phyloP scores from a whole-genome alignment of 169 alveolate species.

The Babesia microti region DNA sequence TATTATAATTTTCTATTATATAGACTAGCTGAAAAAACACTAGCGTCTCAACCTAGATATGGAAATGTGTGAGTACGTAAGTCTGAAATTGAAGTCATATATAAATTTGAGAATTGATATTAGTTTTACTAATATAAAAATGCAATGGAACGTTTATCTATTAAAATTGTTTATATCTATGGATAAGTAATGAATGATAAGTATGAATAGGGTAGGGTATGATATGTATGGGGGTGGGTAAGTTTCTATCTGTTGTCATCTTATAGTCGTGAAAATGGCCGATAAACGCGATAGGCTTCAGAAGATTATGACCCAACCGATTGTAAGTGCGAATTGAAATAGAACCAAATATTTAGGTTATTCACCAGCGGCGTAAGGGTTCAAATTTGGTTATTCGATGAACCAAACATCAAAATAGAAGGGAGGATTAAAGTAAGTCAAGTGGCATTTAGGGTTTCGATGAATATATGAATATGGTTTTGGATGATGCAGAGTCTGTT shows the following conservation, averaged over 20 bases:
- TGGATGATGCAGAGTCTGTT: conserved; percentile 86
- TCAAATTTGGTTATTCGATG: conserved; percentile 88
- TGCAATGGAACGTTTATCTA: too few species aligned
- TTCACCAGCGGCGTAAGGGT: conserved; percentile 81
- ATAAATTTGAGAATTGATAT: conserved; percentile 2
- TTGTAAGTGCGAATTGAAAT: conserved; percentile 44
- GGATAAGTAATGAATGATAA: too few species aligned
- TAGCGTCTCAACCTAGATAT: conserved; percentile 8
- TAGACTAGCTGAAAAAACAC: background rate
- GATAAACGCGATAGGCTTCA: conserved; percentile 63
- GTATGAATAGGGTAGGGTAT: too few species aligned
- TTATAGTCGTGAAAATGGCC: conserved; percentile 37
- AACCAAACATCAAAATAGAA: conserved; percentile 76
- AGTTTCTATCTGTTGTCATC: too few species aligned
- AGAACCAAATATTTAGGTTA: conserved; percentile 85
- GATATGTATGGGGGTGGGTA: too few species aligned
- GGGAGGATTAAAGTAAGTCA: conserved; percentile 77
- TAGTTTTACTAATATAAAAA: background rate
- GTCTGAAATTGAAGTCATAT: background rate
- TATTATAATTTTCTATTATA: too few species aligned
- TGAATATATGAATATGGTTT: conserved; percentile 90
- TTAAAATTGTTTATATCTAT: too few species aligned
- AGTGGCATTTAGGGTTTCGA: conserved; percentile 79
- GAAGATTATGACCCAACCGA: conserved; percentile 82
- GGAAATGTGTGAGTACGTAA: background rate